Base-by-base conservation (phyloP, 2,329 filamentous ascomycete species). In the Fusarium succisae region DNA sequence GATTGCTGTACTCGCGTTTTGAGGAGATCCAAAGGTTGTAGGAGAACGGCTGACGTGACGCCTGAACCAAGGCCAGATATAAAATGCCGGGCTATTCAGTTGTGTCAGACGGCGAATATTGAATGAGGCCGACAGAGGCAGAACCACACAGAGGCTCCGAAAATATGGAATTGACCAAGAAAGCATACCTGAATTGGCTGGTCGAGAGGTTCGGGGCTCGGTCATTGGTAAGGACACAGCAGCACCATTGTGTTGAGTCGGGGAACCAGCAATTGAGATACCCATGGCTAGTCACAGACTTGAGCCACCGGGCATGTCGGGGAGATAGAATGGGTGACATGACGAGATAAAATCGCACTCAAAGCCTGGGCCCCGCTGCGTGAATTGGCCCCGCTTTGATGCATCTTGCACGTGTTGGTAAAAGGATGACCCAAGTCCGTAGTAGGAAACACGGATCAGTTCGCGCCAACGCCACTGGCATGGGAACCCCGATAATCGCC, bases 1-100 rank as follows among this genome's bases (percentile, higher is more conserved):
- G 94, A 94, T 83, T 98, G 96, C 81, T 99, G 96, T 45, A 98
- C 92, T 53, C 96, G 92, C 37, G 96, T 99, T 84, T 99, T 99
- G 81, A 99, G 91, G 8, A 99, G 91, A 84, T 99, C 96, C 79
- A 96, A 93, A 32, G 96, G 96, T 83, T 99, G 96, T 22, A 99
- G 90, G 63, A 98, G 91, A 68, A 97, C 91, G 63, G 96, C 95
- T 59, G 95, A 96, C 74, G 94, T 90, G 57, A 97, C 88, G 78
- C 96, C 96, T 13, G 95, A 98, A 79, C 91, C 90, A 63, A 98
- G 90, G 72, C 96, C 96, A 73, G 95, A 96, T 76, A 92, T 84
- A 82, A 98, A 97, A 85, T 98, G 96, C 82, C 94, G 95, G 75
- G 90, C 91, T 93, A 77, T 71, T 63, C 54, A 64, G 45, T 54